Base-by-base conservation (phyloP, 768 basidiomycete species). In the Lactarius evosmus region DNA sequence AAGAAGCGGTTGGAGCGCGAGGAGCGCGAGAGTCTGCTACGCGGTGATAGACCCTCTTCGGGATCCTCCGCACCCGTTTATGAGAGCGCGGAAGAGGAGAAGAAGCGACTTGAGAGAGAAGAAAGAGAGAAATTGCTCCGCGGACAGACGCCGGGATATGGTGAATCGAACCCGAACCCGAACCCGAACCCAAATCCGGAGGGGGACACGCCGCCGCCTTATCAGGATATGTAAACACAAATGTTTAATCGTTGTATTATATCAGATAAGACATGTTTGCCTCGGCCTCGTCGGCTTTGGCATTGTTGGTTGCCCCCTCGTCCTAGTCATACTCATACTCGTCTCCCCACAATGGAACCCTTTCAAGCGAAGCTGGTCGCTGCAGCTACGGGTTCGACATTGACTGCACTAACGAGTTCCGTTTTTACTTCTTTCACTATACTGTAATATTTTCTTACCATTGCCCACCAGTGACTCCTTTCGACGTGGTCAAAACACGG, bases 401-500 rank as follows among this genome's bases (percentile, higher is more conserved):
- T 93, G 76, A 94, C 92, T 14, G 89, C 90, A 4, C 75, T 94
- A 40, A 92, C 92, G 7, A 94, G 92, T 91, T 72, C 41, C 46
- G 46, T 85, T 76, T 5, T 11, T 14, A 34, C 33, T 38, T 34
- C 25, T 52, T 30, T 19, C 32, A 57, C 22, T 30, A 19, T 56
- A 36, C 25, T 6, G 6, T 44, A 27, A 14, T 14, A 38, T 11
- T 16, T 11, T 12, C 50, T 29, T 36, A 63, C 68, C 29, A 3
- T 27, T 44, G 17, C 56, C 46, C 58, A 34, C 11, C 73, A 98
- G 96, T 99, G 97, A 98, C 96, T 3, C 97, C 97, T 3, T 99
- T 99, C 74, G 97, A 99, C 76, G 94, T 99, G 60, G 83, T 98
- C 69, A 98, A 98, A 75, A 98, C 96, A 14, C 86, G 97, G 32